Evolutionary conservation across 371 early-diverging fungal species (phyloP), one percentile per base, ranked within the genome.

Genomic region (Phascolomyces articulosus): DNA sequence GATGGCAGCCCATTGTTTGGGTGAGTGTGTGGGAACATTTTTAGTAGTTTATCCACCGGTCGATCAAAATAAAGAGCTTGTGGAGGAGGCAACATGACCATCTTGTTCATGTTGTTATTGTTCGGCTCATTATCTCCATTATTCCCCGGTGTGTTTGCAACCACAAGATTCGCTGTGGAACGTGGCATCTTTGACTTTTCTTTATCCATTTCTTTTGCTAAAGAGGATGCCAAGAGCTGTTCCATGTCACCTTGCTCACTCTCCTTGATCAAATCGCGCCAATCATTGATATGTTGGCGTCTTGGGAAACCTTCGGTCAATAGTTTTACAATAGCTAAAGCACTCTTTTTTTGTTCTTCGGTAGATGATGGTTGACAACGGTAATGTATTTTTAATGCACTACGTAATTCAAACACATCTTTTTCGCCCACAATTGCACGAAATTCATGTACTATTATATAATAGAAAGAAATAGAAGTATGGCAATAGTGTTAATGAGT

Each of bases 21-120:
- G 62, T 91, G 84, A 4, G 93, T 93, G 34, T 89, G 68, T 10
- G 74, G 78, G 76, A 88, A 97, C 97, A 97, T 97, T 21, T 85
- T 84, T 31, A 91, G 71, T 38, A 95, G 64, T 73, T 85, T 85
- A 61, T 93, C 88, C 48, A 88, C 84, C 26, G 89, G 86, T 60
- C 87, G 77, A 78, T 97, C 97, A 84, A 93, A 96, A 78, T 96
- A 95, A 21, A 97, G 84, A 0, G 93, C 88, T 70, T 81, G 85
- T 15, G 89, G 88, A 20, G 88, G 82, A 64, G 60, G 80, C 62
- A 72, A 67, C 71, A 66, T 84, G 75, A 58, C 76, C 4, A 44
- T 44, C 16, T 15, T n/a, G n/a, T n/a, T 18, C n/a, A n/a, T 18
- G n/a, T 41, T n/a, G 16, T 44, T 44, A n/a, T 44, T 1, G 16